Evolutionary conservation across 441 rosid species (phyloP).

Genomic region (Rhodomyrtus psidioides): DNA sequence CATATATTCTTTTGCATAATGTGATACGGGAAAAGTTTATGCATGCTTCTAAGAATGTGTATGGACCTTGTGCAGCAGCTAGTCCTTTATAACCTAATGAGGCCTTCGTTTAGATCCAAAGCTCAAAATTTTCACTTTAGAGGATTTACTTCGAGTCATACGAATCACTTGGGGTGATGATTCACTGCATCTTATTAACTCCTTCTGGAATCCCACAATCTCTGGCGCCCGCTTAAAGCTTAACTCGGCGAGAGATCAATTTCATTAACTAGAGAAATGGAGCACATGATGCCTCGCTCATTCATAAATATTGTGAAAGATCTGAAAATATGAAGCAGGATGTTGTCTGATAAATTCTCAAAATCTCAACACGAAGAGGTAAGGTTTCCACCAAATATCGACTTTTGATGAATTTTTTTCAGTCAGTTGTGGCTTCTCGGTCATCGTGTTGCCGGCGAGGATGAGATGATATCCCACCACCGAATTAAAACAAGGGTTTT

Average conservation of each 20-base stretch:
- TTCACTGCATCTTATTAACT: not conserved
- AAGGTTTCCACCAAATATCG: not conserved
- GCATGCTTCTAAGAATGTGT: not conserved
- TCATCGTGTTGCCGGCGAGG: not conserved
- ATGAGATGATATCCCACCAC: not conserved
- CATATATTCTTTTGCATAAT: not conserved
- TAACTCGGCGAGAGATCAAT: not conserved
- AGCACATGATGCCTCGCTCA: not conserved
- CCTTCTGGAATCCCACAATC: not conserved
- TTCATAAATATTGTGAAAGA: not conserved
- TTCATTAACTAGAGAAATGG: not conserved
- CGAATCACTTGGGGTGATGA: not conserved
- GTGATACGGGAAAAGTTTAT: not conserved
- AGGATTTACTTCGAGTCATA: not conserved
- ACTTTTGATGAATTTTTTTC: not conserved
- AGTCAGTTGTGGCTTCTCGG: not conserved
- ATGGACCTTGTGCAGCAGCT: not conserved
- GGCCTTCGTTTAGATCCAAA: not conserved
- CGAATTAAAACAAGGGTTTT: not conserved
- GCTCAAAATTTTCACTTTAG: not conserved
- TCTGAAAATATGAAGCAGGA: not conserved
- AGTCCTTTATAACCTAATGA: not conserved
- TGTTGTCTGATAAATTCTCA: not conserved
- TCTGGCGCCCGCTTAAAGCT: not conserved
- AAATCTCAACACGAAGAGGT: not conserved